Evolutionary conservation across 495 filamentous ascomycete species (phyloP), one percentile per base, ranked within the genome.

Genomic region (Entonaema liquescens): DNA sequence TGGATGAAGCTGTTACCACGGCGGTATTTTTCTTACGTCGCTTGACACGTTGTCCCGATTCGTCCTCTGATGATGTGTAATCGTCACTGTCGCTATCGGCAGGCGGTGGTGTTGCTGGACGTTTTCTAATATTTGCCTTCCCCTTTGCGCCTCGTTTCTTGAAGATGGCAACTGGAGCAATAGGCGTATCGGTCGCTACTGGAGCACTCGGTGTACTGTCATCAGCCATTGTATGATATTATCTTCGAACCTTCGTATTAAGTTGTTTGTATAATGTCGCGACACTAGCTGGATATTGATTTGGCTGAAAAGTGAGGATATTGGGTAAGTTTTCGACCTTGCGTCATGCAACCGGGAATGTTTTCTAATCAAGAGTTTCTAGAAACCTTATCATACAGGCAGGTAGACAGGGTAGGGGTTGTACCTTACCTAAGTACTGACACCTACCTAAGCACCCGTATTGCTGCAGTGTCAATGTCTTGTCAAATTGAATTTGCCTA

Each of bases 71-170:
- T n/a, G 92, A 93, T 31, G 86, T 88, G 79, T 90, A 92, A 58
- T 85, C 82, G 73, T 79, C 76, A 44, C 25, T 80, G 72, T 86
- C 89, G 61, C 80, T 83, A 31, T 85, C 85, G 29, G 84, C 86
- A 12, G 91, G 90, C 3, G 92, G 93, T 28, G 94, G 92, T 28
- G 94, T 92, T 33, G 91, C 89, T 55, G 91, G 86, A 55, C 92
- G 90, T 84, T 97, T 98, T 73, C 94, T 89, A 56, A 94, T 82
- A 72, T 87, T 94, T 59, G 89, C 87, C 76, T 94, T 95, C 58
- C 84, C 82, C 75, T 93, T 96, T 53, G 85, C 83, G 59, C 87
- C 83, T 72, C 95, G 91, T 80, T 95, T 97, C 74, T 97, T 97
- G 87, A 99, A 99, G 49, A 92, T 80, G 33, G 90, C 83, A 15